phyloP scores from a whole-genome alignment of 2,329 filamentous ascomycete species.

The Neonectria faginata region DNA sequence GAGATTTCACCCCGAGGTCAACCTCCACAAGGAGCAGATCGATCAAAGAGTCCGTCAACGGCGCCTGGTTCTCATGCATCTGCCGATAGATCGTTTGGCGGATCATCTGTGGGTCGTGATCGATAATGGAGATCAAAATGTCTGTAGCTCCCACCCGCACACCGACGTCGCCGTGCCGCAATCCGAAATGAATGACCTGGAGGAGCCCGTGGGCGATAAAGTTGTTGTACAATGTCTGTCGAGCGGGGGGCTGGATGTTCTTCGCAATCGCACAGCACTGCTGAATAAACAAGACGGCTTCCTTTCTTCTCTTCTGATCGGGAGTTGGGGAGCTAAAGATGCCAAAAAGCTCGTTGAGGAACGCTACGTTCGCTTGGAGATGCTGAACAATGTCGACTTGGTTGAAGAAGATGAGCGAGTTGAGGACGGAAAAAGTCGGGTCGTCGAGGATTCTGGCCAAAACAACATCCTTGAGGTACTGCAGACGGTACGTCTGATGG shows the following conservation, averaged over 20 bases:
- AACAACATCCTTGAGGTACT: conserved; percentile 98
- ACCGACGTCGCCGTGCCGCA: conserved; percentile 84
- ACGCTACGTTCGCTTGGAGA: conserved; percentile 82
- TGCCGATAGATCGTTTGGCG: conserved; percentile 93
- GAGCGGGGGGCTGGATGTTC: conserved; percentile 85
- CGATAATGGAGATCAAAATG: conserved; percentile 91
- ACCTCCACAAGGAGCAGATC: conserved; percentile 91
- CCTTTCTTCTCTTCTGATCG: conserved; percentile 82
- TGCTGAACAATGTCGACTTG: conserved; percentile 98
- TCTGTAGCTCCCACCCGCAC: conserved; percentile 94
- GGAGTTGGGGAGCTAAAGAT: conserved; percentile 78
- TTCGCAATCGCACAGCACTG: conserved; percentile 96
- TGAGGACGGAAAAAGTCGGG: conserved; percentile 96
- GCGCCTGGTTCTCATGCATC: conserved; percentile 85
- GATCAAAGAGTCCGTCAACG: conserved; percentile 91
- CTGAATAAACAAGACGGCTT: conserved; percentile 95
- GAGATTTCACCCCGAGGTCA: conserved; percentile 93
- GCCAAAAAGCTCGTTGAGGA: conserved; percentile 86
- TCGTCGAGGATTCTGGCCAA: conserved; percentile 96
- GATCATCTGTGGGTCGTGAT: conserved; percentile 95
- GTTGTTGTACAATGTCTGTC: conserved; percentile 87
- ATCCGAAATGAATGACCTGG: conserved; percentile 89
- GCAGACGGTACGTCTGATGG: conserved; percentile 93
- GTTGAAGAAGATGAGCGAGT: conserved; percentile 98
- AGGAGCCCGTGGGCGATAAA: conserved; percentile 90